Evolutionary conservation across 2,329 filamentous ascomycete species (phyloP), one percentile per base, ranked within the genome.

Genomic region (Chalara sp.): DNA sequence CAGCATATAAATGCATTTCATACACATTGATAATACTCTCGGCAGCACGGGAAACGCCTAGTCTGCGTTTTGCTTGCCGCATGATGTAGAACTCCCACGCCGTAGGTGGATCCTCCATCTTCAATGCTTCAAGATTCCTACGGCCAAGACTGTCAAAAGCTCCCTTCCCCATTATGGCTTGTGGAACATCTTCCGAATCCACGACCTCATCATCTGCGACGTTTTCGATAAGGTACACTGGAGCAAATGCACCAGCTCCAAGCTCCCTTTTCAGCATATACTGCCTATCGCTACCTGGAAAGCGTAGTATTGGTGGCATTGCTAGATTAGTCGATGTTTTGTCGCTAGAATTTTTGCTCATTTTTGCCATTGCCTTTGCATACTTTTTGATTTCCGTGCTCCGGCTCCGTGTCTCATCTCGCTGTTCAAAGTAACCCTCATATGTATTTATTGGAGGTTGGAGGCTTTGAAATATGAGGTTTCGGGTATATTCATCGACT

Each of bases 31-130:
- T 82, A 52, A 99, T 76, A 11, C 88, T 95, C 3, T 88, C 83
- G 1, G 82, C 77, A 0, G 86, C 85, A 11, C 92, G 83, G 53
- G 86, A 79, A 1, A 84, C 76, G 0, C 84, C 86, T 0, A 99
- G 75, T 1, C 93, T 86, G 28, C 79, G 74, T 56, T 92, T 88
- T 1, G 87, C 83, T 50, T 89, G 80, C 1, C 89, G 85, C 73
- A 97, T 89, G 68, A 99, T 95, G 70, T 96, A 87, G 65, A 97
- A 99, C 65, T 99, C 93, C 93, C 93, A 99, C 0, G 87, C 78
- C 5, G 84, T 86, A 0, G 92, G 88, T 1, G 91, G 89, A 32
- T 86, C 80, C 70, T 99, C 93, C 82, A 96, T 91, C 70, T 99
- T 99, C 60, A 99, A 76, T 1, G 93, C 93, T 68, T 96, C 90